A percentile compares a stretch with the other conserved stretches of the same genome.
Evolutionary conservation across 768 basidiomycete species (phyloP).

Genomic region (Cystofilobasidium capitatum): DNA sequence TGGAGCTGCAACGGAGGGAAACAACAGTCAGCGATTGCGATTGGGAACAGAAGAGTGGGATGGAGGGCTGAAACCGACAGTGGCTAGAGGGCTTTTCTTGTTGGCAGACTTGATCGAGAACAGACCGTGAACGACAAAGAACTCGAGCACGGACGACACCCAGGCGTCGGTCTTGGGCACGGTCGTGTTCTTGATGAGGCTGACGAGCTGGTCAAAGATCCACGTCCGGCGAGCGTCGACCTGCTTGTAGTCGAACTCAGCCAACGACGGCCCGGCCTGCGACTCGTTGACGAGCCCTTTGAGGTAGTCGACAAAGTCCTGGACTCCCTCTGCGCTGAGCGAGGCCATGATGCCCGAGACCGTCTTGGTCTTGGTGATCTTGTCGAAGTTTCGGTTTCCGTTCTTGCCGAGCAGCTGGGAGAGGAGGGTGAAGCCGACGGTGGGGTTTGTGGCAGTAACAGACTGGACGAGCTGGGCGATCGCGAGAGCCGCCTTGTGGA

Average conservation of each 20-base stretch:
- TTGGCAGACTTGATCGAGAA: conserved; percentile 66
- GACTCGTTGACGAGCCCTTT: conserved; percentile 52
- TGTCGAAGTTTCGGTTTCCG: conserved; percentile 82
- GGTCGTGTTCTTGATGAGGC: conserved; percentile 65
- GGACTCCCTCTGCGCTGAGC: conserved; percentile 64
- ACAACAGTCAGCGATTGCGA: neutral
- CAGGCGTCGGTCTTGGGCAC: conserved; percentile 70
- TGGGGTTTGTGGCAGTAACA: conserved; percentile 64
- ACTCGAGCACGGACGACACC: conserved; percentile 65
- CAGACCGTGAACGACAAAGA: conserved; percentile 70
- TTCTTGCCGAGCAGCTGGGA: conserved; percentile 70
- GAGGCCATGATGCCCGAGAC: conserved; percentile 70
- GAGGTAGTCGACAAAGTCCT: conserved; percentile 64
- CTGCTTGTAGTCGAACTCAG: conserved; percentile 40
- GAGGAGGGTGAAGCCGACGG: conserved; percentile 73
- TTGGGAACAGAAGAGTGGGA: neutral
- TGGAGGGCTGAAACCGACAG: conserved; percentile 46
- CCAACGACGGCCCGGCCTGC: conserved; percentile 33
- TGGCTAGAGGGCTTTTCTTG: conserved; percentile 51
- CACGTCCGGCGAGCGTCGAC: conserved; percentile 52
- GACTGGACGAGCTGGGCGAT: conserved; percentile 66
- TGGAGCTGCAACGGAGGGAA: conserved; percentile 53
- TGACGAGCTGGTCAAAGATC: conserved; percentile 75
- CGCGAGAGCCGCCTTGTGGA: conserved; percentile 78
- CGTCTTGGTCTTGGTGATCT: conserved; percentile 82